Evolutionary conservation across 768 basidiomycete species (phyloP).

Genomic region (Naganishia vaughanmartiniae): DNA sequence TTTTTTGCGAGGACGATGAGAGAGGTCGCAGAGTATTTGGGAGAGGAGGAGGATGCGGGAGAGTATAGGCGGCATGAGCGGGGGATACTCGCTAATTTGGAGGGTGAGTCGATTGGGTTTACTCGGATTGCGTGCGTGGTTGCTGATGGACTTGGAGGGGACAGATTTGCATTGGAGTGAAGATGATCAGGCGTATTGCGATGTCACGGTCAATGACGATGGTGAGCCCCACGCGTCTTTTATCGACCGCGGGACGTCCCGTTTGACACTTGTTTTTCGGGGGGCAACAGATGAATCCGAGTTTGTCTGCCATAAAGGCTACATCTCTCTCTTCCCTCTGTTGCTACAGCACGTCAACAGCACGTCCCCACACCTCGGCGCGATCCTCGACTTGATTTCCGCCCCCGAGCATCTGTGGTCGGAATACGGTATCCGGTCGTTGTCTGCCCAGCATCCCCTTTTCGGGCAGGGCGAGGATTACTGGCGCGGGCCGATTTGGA

Average conservation of each 20-base stretch:
- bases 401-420: slow-evolving; percentile 90
- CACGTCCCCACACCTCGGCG: slow-evolving; percentile 72
- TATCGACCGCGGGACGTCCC: neutral
- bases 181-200: slow-evolving; percentile 87
- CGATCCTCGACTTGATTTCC: slow-evolving; percentile 74
- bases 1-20: slow-evolving; percentile 93
- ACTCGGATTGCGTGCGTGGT: neutral
- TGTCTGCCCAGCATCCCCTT: slow-evolving; percentile 81
- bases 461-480: slow-evolving; percentile 94
- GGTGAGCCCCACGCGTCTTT: slow-evolving; percentile 56
- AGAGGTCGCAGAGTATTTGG: slow-evolving; percentile 80
- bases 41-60: slow-evolving; percentile 76
- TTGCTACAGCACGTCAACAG: slow-evolving; percentile 74
- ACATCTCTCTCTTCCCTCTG: slow-evolving; percentile 91
- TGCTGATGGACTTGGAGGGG: slow-evolving; percentile 43
- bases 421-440: slow-evolving; percentile 77
- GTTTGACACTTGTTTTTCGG: neutral
- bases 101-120: slow-evolving; percentile 51
- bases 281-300: slow-evolving; percentile 75
- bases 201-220: slow-evolving; percentile 76
- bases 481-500: slow-evolving; percentile 95
- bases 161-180: slow-evolving; percentile 87
- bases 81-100: slow-evolving; percentile 79
- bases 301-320: slow-evolving; percentile 86
- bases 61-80: slow-evolving; percentile 74